A percentile compares a stretch with the other conserved stretches of the same genome.
Evolutionary conservation across 306 rosid genomes (phyloP).

Genomic region (cucumber (Cucumis sativus)): DNA sequence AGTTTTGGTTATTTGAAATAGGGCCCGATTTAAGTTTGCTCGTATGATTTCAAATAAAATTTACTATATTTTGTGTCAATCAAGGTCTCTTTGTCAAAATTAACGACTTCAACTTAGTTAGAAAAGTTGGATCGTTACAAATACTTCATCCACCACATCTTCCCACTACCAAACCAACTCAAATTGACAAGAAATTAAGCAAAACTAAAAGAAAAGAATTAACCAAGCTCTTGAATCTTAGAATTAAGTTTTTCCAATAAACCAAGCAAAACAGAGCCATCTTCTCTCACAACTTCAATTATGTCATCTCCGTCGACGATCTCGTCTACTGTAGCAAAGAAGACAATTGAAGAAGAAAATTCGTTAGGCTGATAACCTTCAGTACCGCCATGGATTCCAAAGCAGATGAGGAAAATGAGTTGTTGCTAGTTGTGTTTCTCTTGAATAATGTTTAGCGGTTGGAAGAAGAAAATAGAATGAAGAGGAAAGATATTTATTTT

Average conservation of each 20-base stretch:
- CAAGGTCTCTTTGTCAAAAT: too few species aligned
- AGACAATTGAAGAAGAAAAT: conserved; percentile 39
- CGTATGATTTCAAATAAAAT: too few species aligned
- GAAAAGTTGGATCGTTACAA: too few species aligned
- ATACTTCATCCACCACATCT: background rate
- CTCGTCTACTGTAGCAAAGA: conserved; percentile 29
- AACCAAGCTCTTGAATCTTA: conserved; percentile 77
- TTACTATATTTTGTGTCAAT: too few species aligned
- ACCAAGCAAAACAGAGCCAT: conserved; percentile 26
- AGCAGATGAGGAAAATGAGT: background rate
- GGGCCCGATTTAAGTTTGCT: too few species aligned
- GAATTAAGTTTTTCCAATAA: conserved; percentile 61
- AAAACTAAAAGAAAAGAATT: conserved; percentile 6
- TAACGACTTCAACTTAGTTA: too few species aligned
- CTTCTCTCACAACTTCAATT: conserved; percentile 13
- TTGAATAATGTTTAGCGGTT: background rate
- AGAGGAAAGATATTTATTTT: background rate
- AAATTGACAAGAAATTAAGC: background rate
- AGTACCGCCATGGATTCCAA: conserved; percentile 50
- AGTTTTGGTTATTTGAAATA: too few species aligned
- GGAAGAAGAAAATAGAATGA: background rate
- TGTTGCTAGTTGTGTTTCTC: background rate
- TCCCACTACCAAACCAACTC: background rate
- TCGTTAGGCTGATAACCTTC: conserved; percentile 33
- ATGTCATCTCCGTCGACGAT: conserved; percentile 19